Base-by-base conservation (phyloP, 768 basidiomycete genomes). In the Strobilomyces confusus region DNA sequence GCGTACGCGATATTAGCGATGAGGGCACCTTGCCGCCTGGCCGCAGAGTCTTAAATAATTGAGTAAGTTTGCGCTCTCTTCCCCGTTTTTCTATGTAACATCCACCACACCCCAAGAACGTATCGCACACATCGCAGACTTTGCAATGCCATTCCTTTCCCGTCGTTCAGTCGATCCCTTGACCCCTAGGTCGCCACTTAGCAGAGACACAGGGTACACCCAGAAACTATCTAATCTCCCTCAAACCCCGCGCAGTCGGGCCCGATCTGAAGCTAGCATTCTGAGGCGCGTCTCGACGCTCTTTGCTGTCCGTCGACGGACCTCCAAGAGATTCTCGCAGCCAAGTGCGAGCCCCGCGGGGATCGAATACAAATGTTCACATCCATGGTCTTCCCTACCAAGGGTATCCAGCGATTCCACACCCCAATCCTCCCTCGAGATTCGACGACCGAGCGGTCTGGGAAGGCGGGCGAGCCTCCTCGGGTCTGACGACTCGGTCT, bases 381-480 rank as follows among this genome's bases (percentile, higher is more conserved):
- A 45, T 9, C 55, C 59, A 4, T 42, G 57, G 36, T 14, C 48
- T 13, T 12, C 36, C 5, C 58, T 68, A 33, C 52, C 69, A 1
- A 55, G 67, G 26, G 19, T 55, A n/a, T 69, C 68, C 14, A 63
- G 54, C 49, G 55, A 54, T 37, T 59, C 63, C 2, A 59, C 57
- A 6, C 47, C 60, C 9, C 46, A 49, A 12, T 60, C 65, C 25
- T 70, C 69, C 17, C 65, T 69, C 2, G 68, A 69, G 53, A 69
- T 69, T 34, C 65, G 68, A 32, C 64, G 67, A 14, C 68, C 68
- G 11, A 69, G 68, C 19, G 68, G 68, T 29, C 36, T 69, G 17
- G 68, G 68, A 29, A 57, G 69, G 44, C 63, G 69, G 3, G 68
- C 68, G 3, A 69, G 67, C 38, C 45, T 63, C 17, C 36, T 69